phyloP scores from a whole-genome alignment of 148 eudicot genomes.

The Cornus suecica region DNA sequence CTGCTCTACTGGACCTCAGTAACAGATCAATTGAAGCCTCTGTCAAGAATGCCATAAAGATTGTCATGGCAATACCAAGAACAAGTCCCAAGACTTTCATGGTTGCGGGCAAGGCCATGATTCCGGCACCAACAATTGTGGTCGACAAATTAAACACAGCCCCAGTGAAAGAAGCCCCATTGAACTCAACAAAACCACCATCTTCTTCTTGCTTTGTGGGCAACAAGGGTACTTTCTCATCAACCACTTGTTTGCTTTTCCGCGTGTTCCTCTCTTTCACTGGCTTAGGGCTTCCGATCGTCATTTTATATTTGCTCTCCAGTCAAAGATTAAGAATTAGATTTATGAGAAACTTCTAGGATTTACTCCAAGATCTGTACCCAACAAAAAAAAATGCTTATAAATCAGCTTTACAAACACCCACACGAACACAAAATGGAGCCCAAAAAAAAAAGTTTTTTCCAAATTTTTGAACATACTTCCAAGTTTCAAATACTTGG shows the following conservation, averaged over 20 bases:
- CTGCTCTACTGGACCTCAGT: constrained; percentile 61
- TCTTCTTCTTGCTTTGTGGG: constrained; percentile 43
- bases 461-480: not conserved
- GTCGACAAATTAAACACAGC: constrained; percentile 78
- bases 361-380: constrained; percentile 11
- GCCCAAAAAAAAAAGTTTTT: too few species aligned
- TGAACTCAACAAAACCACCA: constrained; percentile 27
- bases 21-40: constrained; percentile 68
- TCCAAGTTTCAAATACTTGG: not conserved
- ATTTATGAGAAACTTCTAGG: not conserved
- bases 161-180: constrained; percentile 68
- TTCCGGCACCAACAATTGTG: constrained; percentile 85
- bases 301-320: constrained; percentile 28
- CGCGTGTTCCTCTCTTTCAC: constrained; percentile 34
- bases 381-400: not conserved
- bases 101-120: constrained; percentile 84
- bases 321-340: not conserved
- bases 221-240: constrained; percentile 49
- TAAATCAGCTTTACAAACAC: not conserved
- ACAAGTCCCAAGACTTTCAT: constrained; percentile 77
- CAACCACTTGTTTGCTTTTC: constrained; percentile 30
- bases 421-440: too few species aligned
- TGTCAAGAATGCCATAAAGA: constrained; percentile 62
- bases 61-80: constrained; percentile 53
- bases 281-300: constrained; percentile 27